Base-by-base conservation (phyloP, 768 basidiomycete genomes). In the Phlegmacium glaucopus region DNA sequence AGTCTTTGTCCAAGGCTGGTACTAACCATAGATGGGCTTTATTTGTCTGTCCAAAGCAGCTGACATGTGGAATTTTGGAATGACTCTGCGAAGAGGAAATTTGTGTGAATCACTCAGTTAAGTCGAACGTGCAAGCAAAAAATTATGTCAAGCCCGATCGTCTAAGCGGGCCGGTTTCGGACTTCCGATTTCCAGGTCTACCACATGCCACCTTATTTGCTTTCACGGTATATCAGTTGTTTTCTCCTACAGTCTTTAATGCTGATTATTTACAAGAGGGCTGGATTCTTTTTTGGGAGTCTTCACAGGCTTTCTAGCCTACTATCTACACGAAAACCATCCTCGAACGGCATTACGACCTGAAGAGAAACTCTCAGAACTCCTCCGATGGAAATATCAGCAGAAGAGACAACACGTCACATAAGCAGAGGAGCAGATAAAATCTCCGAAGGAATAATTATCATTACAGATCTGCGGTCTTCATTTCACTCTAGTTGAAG, bases 41-140 rank as follows among this genome's bases (percentile, higher is more conserved):
- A 91, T 79, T 69, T 92, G 90, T 58, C 90, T 85, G 56, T 92
- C 89, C 46, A 85, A 67, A 41, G 85, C 82, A 47, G 83, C 78
- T 75, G 66, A 70, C 68, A 68, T 67, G 44, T 29, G 48, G 40
- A 26, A 39, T 34, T 34, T 34, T 34, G 40, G 35, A 44, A 42
- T 43, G 26, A 30, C 42, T 34, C 22, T 22, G 22, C 22, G 22
- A 22, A 22, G 22, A 5, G 22, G 22, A 22, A 22, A 22, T 22
- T 22, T 5, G 22, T 22, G 22, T 22, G 22, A 22, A 22, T 22
- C 22, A 22, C 22, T 22, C 2, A 22, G 22, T 22, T n/a, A n/a
- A n/a, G n/a, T n/a, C n/a, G n/a, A n/a, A n/a, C n/a, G n/a, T n/a
- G 30, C 8, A 8, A 34, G 32, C 32, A 34, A 10, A 34, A 6